Base-by-base conservation (phyloP, 1,139 yeast species). In the Debaryomyces sp. region DNA sequence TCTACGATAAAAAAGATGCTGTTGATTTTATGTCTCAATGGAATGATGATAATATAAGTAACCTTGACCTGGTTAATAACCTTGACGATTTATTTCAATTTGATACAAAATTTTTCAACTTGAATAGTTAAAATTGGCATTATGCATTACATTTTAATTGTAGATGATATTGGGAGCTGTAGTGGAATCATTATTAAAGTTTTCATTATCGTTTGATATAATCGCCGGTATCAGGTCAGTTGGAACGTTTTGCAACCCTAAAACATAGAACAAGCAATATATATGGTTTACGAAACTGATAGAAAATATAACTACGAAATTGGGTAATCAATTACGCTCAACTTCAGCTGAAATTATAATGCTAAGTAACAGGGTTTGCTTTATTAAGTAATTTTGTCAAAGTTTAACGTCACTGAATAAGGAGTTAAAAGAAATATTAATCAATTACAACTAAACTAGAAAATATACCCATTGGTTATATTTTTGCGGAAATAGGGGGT, bases 71-170 rank as follows among this genome's bases (percentile, higher is more conserved):
- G 54, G 53, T 54, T 22, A 54, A 44, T 32, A 53, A 53, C 30
- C 54, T 57, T 43, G 61, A 57, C 38, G 60, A 56, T 29, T 46
- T 57, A 8, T 53, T 56, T 35, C 41, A 37, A 17, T 37, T 37
- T 15, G 41, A 37, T 23, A 10, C 41, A 24, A 37, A 37, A 24
- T 8, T 23, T 13, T 37, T 26, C 8, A 15, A 37, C 13, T n/a
- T 37, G 8, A 5, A 37, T 24, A 24, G 7, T 15, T 23, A 24
- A 34, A 30, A 8, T 15, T 13, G 13, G 15, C 9, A 13, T n/a
- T 30, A 30, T 29, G 33, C 33, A 13, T 29, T 13, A 24, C 10
- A 9, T 8, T 9, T 27, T 27, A 4, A n/a, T n/a, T 12, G 6
- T 27, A 9, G 15, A 13, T 4, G 15, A 13, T 30, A 30, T 13